A percentile compares a stretch with the other conserved stretches of the same genome.
These are phyloP conservation scores for Citrullus colocynthis DNA, from an alignment of 306 rosid species.

Conservation along the genomic window DNA sequence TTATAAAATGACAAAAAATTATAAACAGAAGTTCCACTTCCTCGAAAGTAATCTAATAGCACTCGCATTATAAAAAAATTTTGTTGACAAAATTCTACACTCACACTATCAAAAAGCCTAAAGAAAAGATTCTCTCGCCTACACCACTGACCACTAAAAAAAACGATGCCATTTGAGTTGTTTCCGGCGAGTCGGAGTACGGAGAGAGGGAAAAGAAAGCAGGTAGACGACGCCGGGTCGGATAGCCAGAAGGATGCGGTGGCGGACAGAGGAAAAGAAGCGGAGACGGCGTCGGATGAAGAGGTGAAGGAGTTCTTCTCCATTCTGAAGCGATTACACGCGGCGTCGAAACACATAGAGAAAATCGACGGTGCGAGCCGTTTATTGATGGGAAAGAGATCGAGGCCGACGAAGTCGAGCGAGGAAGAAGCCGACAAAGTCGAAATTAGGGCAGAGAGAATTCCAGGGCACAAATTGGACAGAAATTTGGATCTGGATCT, in stretches of 20 bases:
- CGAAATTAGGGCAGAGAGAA: background rate
- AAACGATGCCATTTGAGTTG: background rate
- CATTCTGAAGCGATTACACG: slow-evolving; percentile 33
- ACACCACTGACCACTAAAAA: background rate
- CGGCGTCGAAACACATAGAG: slow-evolving; percentile 24
- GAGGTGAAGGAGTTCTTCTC: slow-evolving; percentile 43
- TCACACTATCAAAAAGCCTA: background rate
- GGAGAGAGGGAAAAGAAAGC: slow-evolving; percentile 27
- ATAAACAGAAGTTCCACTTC: background rate
- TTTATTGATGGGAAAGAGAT: slow-evolving; percentile 6
- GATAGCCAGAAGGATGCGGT: background rate
- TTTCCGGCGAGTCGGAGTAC: background rate
- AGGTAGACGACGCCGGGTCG: background rate
- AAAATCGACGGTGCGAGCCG: slow-evolving; percentile 10
- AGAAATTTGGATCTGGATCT: slow-evolving; percentile 29
- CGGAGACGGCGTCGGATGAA: slow-evolving; percentile 18
- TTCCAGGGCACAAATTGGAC: background rate
- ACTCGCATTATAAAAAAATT: background rate
- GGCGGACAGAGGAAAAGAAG: background rate
- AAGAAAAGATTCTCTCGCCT: background rate
- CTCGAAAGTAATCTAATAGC: background rate
- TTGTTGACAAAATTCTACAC: background rate
- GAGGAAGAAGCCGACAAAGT: slow-evolving; percentile 5
- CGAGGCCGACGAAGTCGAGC: slow-evolving; percentile 14
- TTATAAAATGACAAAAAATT: background rate